Conservation (phyloP, 2,329 filamentous ascomycete genomes). For the Fusarium brachygibbosum region DNA sequence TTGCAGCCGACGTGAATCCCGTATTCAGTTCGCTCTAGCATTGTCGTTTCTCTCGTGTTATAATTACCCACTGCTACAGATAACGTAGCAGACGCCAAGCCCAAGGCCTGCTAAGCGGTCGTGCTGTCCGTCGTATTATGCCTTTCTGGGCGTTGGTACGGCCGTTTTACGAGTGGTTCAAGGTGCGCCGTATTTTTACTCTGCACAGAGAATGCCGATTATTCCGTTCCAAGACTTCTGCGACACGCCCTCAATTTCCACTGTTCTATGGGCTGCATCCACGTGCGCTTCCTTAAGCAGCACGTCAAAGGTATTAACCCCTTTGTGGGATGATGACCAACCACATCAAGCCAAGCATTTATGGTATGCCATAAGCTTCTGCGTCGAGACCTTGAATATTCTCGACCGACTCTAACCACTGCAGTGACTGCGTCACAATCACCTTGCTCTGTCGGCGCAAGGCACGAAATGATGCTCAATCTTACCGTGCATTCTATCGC, state of each 20-base stretch:
- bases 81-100: constrained; percentile 37
- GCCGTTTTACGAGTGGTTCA: constrained; percentile 30
- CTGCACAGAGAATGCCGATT: constrained; percentile 45
- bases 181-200: constrained; percentile 36
- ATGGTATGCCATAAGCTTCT: constrained; percentile 37
- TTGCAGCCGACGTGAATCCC: constrained; percentile 30
- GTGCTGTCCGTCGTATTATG: constrained; percentile 37
- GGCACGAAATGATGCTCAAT: constrained; percentile 46
- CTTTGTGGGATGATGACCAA: constrained; percentile 40
- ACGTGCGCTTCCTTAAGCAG: constrained; percentile 42
- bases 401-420: constrained; percentile 25
- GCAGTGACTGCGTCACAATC: constrained; percentile 33
- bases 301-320: constrained; percentile 40
- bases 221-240: constrained; percentile 51
- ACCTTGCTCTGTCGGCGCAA: constrained; percentile 32
- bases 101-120: constrained; percentile 33
- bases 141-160: constrained; percentile 42
- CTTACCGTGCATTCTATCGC: constrained; percentile 47
- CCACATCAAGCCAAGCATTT: constrained; percentile 35
- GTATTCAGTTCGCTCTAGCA: constrained; percentile 31
- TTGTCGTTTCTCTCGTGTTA: constrained; percentile 16
- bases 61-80: constrained; percentile 19
- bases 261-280: constrained; percentile 43
- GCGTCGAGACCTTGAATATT: constrained; percentile 29
- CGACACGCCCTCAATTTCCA: constrained; percentile 48